phyloP scores from a whole-genome alignment of 1,284 basidiomycete species.

The Neotropicomus parvogracilis region DNA sequence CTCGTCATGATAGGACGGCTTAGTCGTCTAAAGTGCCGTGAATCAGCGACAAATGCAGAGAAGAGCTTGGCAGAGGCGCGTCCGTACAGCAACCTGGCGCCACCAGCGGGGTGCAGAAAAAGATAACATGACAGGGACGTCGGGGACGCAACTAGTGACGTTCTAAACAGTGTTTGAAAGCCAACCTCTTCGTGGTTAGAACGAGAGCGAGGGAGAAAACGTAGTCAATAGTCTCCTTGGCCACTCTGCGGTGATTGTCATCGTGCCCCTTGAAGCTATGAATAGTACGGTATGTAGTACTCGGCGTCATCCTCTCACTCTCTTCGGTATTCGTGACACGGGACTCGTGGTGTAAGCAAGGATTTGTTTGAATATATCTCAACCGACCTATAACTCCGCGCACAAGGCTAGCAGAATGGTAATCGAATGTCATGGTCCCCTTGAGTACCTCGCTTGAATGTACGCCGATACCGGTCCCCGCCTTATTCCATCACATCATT shows the following conservation, averaged over 20 bases:
- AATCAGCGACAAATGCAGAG: not conserved
- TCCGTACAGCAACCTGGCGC: conserved; percentile 8
- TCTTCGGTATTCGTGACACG: conserved; percentile 12
- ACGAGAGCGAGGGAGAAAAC: not conserved
- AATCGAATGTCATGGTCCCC: too few species aligned
- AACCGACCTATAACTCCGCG: too few species aligned
- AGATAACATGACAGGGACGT: conserved; percentile 14
- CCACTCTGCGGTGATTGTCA: too few species aligned
- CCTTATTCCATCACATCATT: too few species aligned
- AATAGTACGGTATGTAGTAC: conserved; percentile 7
- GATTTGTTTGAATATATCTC: too few species aligned
- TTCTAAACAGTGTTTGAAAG: not conserved
- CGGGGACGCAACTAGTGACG: conserved; percentile 1
- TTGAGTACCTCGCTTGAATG: too few species aligned
- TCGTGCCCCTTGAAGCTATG: not conserved
- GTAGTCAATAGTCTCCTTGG: too few species aligned
- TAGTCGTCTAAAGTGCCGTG: conserved; percentile 6
- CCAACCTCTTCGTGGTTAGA: not conserved
- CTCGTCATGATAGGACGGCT: conserved; percentile 1
- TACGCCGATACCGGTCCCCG: too few species aligned
- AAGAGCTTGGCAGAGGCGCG: not conserved
- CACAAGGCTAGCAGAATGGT: too few species aligned
- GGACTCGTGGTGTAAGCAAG: not conserved
- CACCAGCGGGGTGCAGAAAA: not conserved
- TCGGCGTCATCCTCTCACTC: conserved; percentile 1